Evolutionary conservation across 257 asterid species (phyloP), one percentile per base, ranked within the genome.

Genomic region (Solanum medicagineum): DNA sequence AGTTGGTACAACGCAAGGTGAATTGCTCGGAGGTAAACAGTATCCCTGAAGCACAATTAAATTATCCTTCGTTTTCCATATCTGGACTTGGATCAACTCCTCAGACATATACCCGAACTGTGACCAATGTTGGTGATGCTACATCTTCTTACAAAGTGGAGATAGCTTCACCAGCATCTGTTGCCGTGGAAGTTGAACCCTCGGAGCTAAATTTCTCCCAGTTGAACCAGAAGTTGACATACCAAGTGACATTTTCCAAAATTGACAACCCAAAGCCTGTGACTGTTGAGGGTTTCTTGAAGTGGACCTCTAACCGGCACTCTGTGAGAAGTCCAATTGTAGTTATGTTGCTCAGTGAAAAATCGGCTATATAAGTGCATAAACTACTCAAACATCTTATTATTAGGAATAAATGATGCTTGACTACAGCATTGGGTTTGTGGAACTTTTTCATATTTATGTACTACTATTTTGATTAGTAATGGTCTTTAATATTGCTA

Each of bases 101-200:
- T 36, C 91, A 91, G 54, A 83, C 56, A 8, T 88, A 91, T 26
- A 70, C 90, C 1, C 85, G 93, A 74, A 88, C 91, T 4, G 91
- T 90, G 13, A 90, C 91, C 15, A 90, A 89, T 12, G 91, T 89
- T 13, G 91, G 93, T 6, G 90, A 84, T 7, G 84, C 89, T 5
- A 63, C 10, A 10, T 84, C 91, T 6, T 82, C 90, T 36, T 91
- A 91, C 81, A 45, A 8, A 0, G 87, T 86, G 56, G 86, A 84
- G 14, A 75, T 87, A 13, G 85, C 32, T 53, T 65, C 83, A 10
- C 92, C 92, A 24, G 70, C 71, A 1, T 89, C 89, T 0, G 60
- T 87, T 22, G 83, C 66, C 20, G 86, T 90, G 13, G 81, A 14
- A 14, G 90, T 89, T 16, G 56, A 87, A 83, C 94, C 92, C 7